phyloP scores from a whole-genome alignment of 345 rosid species.

The Gossypium bickii region DNA sequence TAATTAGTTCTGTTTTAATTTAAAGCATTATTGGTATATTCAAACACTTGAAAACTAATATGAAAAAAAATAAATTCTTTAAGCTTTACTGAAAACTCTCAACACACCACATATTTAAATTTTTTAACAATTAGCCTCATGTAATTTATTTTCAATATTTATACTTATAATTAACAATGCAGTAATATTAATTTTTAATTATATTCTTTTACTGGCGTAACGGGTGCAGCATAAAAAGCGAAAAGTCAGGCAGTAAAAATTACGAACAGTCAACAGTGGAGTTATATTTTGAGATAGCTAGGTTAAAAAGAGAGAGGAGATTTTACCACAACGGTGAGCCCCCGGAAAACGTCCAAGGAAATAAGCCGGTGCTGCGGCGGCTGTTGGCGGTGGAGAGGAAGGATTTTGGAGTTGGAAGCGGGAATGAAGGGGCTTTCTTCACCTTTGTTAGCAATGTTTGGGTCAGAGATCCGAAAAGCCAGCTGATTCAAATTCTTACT shows the following conservation, averaged over 20 bases:
- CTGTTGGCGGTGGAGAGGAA: not conserved
- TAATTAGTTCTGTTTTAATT: no score
- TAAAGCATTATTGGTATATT: no score
- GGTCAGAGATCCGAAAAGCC: constrained; percentile 33
- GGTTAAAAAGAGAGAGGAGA: not conserved
- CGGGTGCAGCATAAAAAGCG: not conserved
- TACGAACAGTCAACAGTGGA: not conserved
- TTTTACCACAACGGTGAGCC: constrained; percentile 60
- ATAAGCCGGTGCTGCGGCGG: constrained; percentile 35
- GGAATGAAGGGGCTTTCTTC: constrained; percentile 18
- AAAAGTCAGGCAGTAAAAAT: not conserved
- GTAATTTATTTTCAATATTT: no score
- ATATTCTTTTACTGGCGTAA: not conserved
- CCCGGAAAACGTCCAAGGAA: constrained; percentile 74
- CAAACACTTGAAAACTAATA: no score
- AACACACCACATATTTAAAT: no score
- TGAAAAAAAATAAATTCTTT: no score
- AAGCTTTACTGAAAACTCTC: no score
- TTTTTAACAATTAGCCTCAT: no score
- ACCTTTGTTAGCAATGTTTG: constrained; percentile 8
- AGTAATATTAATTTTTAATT: not conserved
- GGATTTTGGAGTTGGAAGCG: constrained; percentile 12
- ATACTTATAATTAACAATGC: no score
- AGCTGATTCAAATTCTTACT: constrained; percentile 15
- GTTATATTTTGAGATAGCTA: not conserved